A percentile compares a stretch with the other conserved stretches of the same genome.
These are phyloP conservation scores for Mesembryanthemum crystallinum DNA, from an alignment of 148 eudicot genomes.

Conservation along the genomic window DNA sequence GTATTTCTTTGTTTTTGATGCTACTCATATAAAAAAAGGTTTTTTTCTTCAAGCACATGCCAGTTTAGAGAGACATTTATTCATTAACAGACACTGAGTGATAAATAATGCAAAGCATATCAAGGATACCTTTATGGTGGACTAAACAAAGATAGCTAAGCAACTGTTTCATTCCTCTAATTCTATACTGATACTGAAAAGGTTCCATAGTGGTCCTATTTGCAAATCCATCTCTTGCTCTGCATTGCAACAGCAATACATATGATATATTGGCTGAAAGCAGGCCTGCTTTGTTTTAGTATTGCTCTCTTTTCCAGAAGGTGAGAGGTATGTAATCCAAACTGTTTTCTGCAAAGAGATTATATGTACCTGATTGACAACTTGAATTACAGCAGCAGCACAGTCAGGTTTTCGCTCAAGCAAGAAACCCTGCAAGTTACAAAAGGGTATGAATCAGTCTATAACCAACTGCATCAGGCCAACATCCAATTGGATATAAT, in stretches of 20 bases:
- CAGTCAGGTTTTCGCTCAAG: slow-evolving; percentile 75
- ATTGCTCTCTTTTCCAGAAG: not conserved
- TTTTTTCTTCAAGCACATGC: not conserved
- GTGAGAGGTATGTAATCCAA: not conserved
- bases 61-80: not conserved
- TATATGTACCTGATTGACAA: slow-evolving; percentile 56
- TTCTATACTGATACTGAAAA: not conserved
- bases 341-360: not conserved
- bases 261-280: not conserved
- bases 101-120: not conserved
- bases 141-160: not conserved
- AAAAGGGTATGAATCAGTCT: not conserved
- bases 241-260: not conserved
- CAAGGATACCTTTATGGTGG: not conserved
- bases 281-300: not conserved
- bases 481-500: slow-evolving; percentile 3
- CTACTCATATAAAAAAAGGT: not conserved
- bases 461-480: not conserved
- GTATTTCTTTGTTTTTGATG: not conserved
- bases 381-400: slow-evolving; percentile 74
- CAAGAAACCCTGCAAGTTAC: slow-evolving; percentile 59
- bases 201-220: not conserved
- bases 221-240: not conserved
- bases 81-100: no score
- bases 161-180: not conserved